Percentiles rank a stretch among this genome's conserved stretches.
Evolutionary conservation across 352 stramenopile species (phyloP).

Genomic region (Hyaloperonospora brassicae): DNA sequence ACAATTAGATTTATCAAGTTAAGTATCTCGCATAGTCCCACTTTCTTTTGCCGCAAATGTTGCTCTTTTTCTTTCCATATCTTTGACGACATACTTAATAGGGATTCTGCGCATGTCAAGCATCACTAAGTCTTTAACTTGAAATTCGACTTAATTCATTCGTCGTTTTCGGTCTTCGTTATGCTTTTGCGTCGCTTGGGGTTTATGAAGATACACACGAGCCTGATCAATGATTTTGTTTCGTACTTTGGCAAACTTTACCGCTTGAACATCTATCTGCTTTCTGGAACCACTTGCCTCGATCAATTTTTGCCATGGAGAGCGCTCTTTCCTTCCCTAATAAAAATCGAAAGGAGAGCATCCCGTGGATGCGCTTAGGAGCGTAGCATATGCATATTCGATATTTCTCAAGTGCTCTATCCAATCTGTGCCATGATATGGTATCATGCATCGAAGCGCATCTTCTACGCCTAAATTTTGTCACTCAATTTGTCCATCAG

Average conservation of each 20-base stretch:
- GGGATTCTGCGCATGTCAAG: not conserved
- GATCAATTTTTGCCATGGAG: not conserved
- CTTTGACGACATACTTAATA: not conserved
- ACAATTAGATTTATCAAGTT: not conserved
- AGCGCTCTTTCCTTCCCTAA: not conserved
- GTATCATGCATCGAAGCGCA: constrained; percentile 8
- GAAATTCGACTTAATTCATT: not conserved
- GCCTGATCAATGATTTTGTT: not conserved
- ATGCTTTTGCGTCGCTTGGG: not conserved
- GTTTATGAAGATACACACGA: not conserved
- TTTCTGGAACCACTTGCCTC: not conserved
- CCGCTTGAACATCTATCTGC: not conserved
- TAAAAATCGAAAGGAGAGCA: constrained; percentile 1
- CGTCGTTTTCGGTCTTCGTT: not conserved
- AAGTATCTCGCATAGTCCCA: not conserved
- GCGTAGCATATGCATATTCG: constrained; percentile 9
- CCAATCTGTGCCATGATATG: constrained; percentile 11
- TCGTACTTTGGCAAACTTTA: no score
- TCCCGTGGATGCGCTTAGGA: not conserved
- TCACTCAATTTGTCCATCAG: constrained; percentile 3
- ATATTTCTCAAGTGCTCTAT: constrained; percentile 1
- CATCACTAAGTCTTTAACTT: not conserved
- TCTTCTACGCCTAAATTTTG: constrained; percentile 5
- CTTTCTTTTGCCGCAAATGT: not conserved
- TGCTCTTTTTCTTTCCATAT: constrained; percentile 1